These are phyloP conservation scores for Lentinula aciculospora DNA, from an alignment of 768 basidiomycete species.

Conservation along the genomic window DNA sequence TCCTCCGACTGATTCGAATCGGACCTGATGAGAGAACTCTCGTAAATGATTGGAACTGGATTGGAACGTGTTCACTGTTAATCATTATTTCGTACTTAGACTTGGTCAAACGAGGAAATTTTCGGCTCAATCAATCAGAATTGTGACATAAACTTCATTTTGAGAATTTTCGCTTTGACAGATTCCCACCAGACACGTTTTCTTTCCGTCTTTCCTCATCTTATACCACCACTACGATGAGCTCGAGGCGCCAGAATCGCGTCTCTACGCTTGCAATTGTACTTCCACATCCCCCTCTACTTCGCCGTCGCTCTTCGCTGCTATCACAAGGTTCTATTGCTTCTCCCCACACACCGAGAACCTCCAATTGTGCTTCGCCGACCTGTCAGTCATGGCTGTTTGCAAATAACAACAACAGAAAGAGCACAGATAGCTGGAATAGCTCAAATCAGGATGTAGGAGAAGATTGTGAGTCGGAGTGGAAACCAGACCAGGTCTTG, in stretches of 20 bases:
- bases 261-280: constrained; percentile 55
- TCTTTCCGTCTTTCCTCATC: background rate
- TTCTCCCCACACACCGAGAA: constrained; percentile 56
- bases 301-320: constrained; percentile 43
- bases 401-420: constrained; percentile 44
- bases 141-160: background rate
- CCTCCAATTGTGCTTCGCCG: constrained; percentile 41
- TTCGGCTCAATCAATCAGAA: background rate
- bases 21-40: background rate
- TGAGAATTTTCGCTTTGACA: background rate
- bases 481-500: constrained; percentile 69
- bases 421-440: constrained; percentile 82
- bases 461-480: constrained; percentile 63
- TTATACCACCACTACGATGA: constrained; percentile 26
- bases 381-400: constrained; percentile 48
- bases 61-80: background rate
- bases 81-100: constrained; percentile 4
- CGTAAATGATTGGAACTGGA: background rate
- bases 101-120: constrained; percentile 1
- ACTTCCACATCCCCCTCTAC: constrained; percentile 53
- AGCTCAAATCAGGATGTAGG: constrained; percentile 65
- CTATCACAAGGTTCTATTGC: constrained; percentile 37
- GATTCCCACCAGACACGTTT: background rate
- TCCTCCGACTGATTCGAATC: background rate
- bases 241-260: constrained; percentile 46